phyloP scores from a whole-genome alignment of 768 basidiomycete genomes.

The Myochromella boudieri region DNA sequence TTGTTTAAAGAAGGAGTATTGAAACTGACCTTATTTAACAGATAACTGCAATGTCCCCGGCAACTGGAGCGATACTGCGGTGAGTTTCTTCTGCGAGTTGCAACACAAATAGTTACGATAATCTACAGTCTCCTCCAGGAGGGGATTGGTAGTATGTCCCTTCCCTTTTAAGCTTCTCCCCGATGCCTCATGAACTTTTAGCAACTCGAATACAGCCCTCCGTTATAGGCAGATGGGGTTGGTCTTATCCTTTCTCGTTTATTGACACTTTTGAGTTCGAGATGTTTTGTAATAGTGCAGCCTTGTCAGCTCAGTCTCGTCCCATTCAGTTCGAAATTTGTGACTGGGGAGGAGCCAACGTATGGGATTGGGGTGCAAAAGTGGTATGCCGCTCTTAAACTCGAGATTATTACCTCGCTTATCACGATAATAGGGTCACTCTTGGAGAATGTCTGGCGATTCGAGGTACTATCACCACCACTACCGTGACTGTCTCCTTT shows the following conservation, averaged over 20 bases:
- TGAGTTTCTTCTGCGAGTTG: slow-evolving; percentile 19
- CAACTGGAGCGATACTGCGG: slow-evolving; percentile 47
- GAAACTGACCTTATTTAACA: slow-evolving; percentile 14
- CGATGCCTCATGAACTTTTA: slow-evolving; percentile 15
- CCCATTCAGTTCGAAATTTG: slow-evolving; percentile 53
- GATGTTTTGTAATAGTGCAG: slow-evolving; percentile 32
- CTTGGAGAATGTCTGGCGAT: slow-evolving; percentile 55
- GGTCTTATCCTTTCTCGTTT: slow-evolving; percentile 17
- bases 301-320: slow-evolving; percentile 40
- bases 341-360: slow-evolving; percentile 54
- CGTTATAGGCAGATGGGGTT: slow-evolving; percentile 58
- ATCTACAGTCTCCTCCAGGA: slow-evolving; percentile 30
- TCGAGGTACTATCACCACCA: slow-evolving; percentile 27
- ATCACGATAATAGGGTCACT: slow-evolving; percentile 39
- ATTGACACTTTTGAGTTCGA: not conserved
- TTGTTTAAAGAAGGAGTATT: not conserved
- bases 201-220: slow-evolving; percentile 58
- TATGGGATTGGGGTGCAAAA: slow-evolving; percentile 59
- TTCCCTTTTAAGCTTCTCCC: not conserved
- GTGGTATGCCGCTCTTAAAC: slow-evolving; percentile 30
- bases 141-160: slow-evolving; percentile 50
- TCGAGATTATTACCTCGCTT: not conserved
- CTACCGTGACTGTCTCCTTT: no score
- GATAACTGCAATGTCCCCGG: slow-evolving; percentile 56
- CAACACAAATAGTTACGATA: not conserved